Evolutionary conservation across 306 rosid genomes (phyloP).

Genomic region (Rosa multiflora): DNA sequence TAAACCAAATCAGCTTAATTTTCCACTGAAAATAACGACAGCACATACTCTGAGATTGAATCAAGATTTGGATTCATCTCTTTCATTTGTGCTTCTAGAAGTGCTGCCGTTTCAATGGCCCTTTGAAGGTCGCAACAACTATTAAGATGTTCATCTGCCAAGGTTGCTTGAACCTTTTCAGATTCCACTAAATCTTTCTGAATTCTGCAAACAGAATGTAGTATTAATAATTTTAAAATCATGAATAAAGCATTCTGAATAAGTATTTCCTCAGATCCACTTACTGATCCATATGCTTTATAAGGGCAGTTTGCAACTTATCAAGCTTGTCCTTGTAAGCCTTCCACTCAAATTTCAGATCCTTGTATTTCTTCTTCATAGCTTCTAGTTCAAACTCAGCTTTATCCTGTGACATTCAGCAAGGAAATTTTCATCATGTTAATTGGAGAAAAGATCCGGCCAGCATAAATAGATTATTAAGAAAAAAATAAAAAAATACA

Average conservation of each 20-base stretch:
- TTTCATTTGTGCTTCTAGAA: slow-evolving; percentile 80
- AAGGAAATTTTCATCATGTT: neutral
- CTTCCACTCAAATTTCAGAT: slow-evolving; percentile 68
- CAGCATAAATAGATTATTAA: neutral
- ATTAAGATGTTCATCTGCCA: slow-evolving; percentile 54
- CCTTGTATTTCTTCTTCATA: slow-evolving; percentile 70
- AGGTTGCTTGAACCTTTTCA: slow-evolving; percentile 69
- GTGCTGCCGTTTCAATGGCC: slow-evolving; percentile 64
- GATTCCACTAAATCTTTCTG: slow-evolving; percentile 77
- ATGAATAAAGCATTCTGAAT: slow-evolving; percentile 1
- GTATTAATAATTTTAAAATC: neutral
- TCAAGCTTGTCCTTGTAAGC: slow-evolving; percentile 69
- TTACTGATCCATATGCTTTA: slow-evolving; percentile 86
- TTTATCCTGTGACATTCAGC: slow-evolving; percentile 61
- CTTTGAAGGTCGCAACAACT: slow-evolving; percentile 59
- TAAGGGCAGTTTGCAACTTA: slow-evolving; percentile 62
- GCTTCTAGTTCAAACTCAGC: slow-evolving; percentile 85
- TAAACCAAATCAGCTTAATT: slow-evolving; percentile 15
- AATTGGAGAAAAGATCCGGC: neutral
- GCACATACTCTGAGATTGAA: slow-evolving; percentile 79
- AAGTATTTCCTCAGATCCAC: slow-evolving; percentile 29
- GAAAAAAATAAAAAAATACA: neutral
- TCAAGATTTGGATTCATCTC: slow-evolving; percentile 97
- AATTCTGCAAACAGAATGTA: slow-evolving; percentile 49
- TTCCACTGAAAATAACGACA: neutral